Percentiles rank a stretch among this genome's conserved stretches.
Conservation (phyloP, 2,329 filamentous ascomycete species). For the Meredithiella fracta region DNA sequence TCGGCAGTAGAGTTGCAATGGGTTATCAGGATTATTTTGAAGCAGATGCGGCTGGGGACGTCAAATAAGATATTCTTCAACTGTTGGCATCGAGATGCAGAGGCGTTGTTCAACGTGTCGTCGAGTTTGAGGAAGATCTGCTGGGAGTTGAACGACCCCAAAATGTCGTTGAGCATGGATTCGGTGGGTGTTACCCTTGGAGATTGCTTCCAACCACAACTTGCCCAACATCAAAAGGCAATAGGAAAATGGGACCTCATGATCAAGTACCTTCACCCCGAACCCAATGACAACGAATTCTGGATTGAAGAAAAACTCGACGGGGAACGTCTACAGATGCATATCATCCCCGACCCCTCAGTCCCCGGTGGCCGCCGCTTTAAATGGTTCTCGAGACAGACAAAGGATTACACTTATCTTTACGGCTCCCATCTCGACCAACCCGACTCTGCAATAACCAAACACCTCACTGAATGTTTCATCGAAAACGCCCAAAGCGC, state of each 20-base stretch:
- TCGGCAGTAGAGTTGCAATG: slow-evolving; percentile 86
- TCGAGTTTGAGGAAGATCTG: slow-evolving; percentile 82
- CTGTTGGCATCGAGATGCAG: slow-evolving; percentile 64
- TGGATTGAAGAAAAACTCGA: slow-evolving; percentile 99
- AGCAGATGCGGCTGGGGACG: slow-evolving; percentile 56
- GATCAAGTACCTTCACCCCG: slow-evolving; percentile 48
- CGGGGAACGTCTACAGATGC: slow-evolving; percentile 91
- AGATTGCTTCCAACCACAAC: slow-evolving; percentile 91
- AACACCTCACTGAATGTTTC: slow-evolving; percentile 66
- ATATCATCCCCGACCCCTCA: slow-evolving; percentile 59
- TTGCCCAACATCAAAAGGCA: slow-evolving; percentile 69
- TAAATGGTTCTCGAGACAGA: slow-evolving; percentile 86
- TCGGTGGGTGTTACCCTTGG: slow-evolving; percentile 64
- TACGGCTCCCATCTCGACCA: slow-evolving; percentile 69
- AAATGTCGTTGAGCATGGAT: slow-evolving; percentile 55
- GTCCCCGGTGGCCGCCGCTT: slow-evolving; percentile 58
- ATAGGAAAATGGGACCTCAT: slow-evolving; percentile 64
- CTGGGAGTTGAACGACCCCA: slow-evolving; percentile 73
- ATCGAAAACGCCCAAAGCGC: slow-evolving; percentile 61
- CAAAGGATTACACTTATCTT: slow-evolving; percentile 88
- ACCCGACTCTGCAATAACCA: slow-evolving; percentile 58
- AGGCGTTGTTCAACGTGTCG: slow-evolving; percentile 71
- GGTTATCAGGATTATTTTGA: slow-evolving; percentile 84
- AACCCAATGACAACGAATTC: slow-evolving; percentile 58
- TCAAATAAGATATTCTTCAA: slow-evolving; percentile 81